Percentiles rank a stretch among this genome's conserved stretches.
Evolutionary conservation across 352 stramenopile genomes (phyloP).

Genomic region (Globisporangium megalacanthum): DNA sequence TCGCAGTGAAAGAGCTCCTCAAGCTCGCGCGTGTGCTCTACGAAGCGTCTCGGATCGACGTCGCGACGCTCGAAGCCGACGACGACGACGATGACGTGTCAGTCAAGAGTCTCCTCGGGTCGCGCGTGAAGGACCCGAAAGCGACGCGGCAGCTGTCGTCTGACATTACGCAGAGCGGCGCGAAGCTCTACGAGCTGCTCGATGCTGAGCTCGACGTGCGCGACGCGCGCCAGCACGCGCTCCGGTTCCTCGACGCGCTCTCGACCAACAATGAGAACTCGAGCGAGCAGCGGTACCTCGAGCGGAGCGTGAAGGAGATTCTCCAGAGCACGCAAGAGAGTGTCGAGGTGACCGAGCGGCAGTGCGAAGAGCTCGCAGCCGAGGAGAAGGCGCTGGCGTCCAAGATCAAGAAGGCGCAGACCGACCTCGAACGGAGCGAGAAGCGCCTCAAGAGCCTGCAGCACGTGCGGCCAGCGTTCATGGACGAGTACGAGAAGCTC

Average conservation of each 20-base stretch:
- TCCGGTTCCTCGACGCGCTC: constrained; percentile 91
- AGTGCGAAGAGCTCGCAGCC: constrained; percentile 89
- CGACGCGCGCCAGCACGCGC: constrained; percentile 66
- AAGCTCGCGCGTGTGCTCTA: constrained; percentile 94
- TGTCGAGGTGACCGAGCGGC: constrained; percentile 79
- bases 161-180: constrained; percentile 92
- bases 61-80: constrained; percentile 44
- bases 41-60: constrained; percentile 74
- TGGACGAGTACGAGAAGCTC: constrained; percentile 98
- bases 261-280: constrained; percentile 82
- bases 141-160: constrained; percentile 85
- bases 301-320: constrained; percentile 76
- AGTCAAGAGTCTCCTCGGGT: constrained; percentile 65
- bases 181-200: constrained; percentile 91
- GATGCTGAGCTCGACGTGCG: constrained; percentile 88
- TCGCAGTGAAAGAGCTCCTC: constrained; percentile 92
- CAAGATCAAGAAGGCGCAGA: constrained; percentile 94
- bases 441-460: constrained; percentile 92
- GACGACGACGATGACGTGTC: constrained; percentile 72
- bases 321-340: constrained; percentile 79
- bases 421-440: constrained; percentile 93
- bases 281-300: constrained; percentile 84
- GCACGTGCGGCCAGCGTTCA: constrained; percentile 93
- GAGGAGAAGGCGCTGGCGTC: constrained; percentile 88
- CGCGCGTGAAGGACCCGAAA: constrained; percentile 86